Evolutionary conservation across 202 grass and related monocot genomes (phyloP).

Genomic region (Zizania palustris): DNA sequence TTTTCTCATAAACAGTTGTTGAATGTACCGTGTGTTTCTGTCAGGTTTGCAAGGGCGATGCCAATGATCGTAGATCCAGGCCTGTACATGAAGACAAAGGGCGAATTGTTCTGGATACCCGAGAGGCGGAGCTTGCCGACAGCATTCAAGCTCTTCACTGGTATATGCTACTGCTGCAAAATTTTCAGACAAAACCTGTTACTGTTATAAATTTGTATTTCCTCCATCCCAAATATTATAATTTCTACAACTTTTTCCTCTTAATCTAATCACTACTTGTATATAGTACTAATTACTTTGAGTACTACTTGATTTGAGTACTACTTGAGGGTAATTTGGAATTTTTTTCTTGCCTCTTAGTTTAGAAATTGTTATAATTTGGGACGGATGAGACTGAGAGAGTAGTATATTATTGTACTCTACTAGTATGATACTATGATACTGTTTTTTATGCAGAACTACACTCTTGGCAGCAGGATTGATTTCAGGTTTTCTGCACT

Average conservation of each 20-base stretch:
- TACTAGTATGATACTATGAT: background rate
- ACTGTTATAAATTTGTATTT: background rate
- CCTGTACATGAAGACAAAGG: constrained; percentile 68
- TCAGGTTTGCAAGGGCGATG: constrained; percentile 75
- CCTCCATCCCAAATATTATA: too few species aligned
- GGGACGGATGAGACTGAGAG: too few species aligned
- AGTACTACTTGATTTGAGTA: too few species aligned
- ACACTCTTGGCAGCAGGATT: background rate
- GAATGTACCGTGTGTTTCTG: background rate
- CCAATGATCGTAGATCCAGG: constrained; percentile 87
- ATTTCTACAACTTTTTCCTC: too few species aligned
- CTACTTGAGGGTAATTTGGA: too few species aligned
- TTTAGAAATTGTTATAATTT: too few species aligned
- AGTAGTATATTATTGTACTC: background rate
- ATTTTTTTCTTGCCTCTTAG: too few species aligned
- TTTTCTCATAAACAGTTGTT: background rate
- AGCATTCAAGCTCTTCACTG: constrained; percentile 83
- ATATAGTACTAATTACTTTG: too few species aligned
- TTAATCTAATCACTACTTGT: too few species aligned
- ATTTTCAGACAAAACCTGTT: background rate
- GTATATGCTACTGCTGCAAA: constrained; percentile 28
- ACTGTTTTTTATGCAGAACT: too few species aligned
- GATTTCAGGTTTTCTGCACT: background rate
- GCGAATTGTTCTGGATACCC: constrained; percentile 75
- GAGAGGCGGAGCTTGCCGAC: constrained; percentile 70